Base-by-base conservation (phyloP, 2,329 filamentous ascomycete genomes). In the Ophiostoma montium region DNA sequence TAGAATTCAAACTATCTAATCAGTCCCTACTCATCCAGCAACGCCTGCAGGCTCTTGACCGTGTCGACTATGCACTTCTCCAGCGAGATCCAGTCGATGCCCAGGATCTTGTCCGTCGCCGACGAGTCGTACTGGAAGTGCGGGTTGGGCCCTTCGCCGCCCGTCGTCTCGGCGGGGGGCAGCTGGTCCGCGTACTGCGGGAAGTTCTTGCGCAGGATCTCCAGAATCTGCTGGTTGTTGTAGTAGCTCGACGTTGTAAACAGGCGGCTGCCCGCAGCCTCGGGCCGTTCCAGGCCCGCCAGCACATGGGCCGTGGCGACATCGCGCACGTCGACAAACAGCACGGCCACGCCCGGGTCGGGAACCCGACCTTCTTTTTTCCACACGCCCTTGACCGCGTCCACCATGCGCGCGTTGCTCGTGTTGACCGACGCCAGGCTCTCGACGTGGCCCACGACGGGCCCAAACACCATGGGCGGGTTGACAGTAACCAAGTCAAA, bases 1-100 rank as follows among this genome's bases (percentile, higher is more conserved):
- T 31, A 11, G 30, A 31, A 31, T 31, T 31, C 11, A 12, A 8
- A 12, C 5, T 35, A 35, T 35, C 23, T 27, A 4, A 27, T 27
- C 23, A 4, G 23, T 27, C 23, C n/a, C n/a, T n/a, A n/a, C 43
- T 35, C n/a, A 12, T 46, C 31, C 18, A 55, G 31, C 2, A 46
- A 27, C 32, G 36, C 21, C 62, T 82, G 71, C 57, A 87, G 62
- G 31, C 75, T 80, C 63, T 76, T 76, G 16, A 84, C 71, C 7
- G 79, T 72, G 58, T 86, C 82, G 6, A 72, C 67, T 27, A 82
- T 68, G 27, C 68, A 73, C 63, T 80, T 69, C 62, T 86, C 80
- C 32, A 86, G 57, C 4, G 65, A 61, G 54, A 67, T 76, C 69
- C 76, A 86, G 52, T 82, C 64, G 45, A 84, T 70, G 1, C 78